Base-by-base conservation (phyloP, 176 grass and related monocot genomes). In the Triticum timopheevii region DNA sequence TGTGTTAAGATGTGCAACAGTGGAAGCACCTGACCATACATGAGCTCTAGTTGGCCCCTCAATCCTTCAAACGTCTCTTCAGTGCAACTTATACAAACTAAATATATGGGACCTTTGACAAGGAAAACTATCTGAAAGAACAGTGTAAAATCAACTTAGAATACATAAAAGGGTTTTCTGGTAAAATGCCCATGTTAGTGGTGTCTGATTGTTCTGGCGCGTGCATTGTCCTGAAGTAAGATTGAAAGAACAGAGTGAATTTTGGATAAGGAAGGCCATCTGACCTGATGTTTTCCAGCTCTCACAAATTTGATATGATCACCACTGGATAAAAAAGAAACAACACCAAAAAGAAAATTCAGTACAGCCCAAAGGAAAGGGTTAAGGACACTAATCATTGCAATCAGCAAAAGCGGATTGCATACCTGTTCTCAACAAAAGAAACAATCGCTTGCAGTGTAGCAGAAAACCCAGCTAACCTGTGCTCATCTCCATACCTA, bases 401-500 rank as follows among this genome's bases (percentile, higher is more conserved):
- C 19, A 24, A 69, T 13, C 39, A 38, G 10, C 0, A 33, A 42
- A 82, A 69, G 54, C 4, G 10, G 10, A 30, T 30, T 30, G 1
- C 28, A 67, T 52, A 96, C 97, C 97, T 96, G 88, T 94, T 99
- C 84, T 99, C 93, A 5, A 99, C 94, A 82, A 96, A 96, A 63
- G 97, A 96, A 88, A 99, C 93, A 38, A 99, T 99, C 22, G 97
- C 94, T 84, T 99, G 97, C 84, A 99, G 78, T 13, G 97, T 99
- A 81, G 97, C 97, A 80, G 94, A 94, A 80, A 99, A 99, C 77
- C 97, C 97, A n/a, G 97, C 97, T 78, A 99, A 87, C 87, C 93
- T 99, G 83, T 99, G 97, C 84, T 99, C 94, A 73, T 99, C 94
- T 13, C 97, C 97, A 76, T 99, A 99, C 83, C 97, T 98, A 78